These are phyloP conservation scores for Salix brachista DNA, from an alignment of 345 rosid genomes.

Conservation along the genomic window DNA sequence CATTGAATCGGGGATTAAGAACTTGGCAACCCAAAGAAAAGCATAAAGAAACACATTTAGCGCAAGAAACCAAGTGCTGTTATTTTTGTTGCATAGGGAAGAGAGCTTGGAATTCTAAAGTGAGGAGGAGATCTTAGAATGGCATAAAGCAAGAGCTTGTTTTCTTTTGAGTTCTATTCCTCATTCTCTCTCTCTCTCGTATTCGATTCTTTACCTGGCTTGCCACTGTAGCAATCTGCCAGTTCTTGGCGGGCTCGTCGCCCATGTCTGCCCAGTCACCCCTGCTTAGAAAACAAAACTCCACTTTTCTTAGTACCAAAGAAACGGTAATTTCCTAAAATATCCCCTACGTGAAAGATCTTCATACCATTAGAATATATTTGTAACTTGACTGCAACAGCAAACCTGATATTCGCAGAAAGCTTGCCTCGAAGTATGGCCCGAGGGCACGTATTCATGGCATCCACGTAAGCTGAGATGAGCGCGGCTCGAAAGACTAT, in stretches of 20 bases:
- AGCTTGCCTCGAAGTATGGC: slow-evolving; percentile 22
- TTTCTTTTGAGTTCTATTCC: slow-evolving; percentile 28
- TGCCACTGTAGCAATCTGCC: slow-evolving; percentile 15
- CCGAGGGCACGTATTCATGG: slow-evolving; percentile 5
- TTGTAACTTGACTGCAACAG: neutral
- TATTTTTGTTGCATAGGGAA: slow-evolving; percentile 40
- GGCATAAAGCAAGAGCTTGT: slow-evolving; percentile 26
- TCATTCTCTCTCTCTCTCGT: neutral
- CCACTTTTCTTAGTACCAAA: slow-evolving; percentile 17
- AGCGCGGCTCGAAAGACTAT: neutral
- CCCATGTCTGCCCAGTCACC: slow-evolving; percentile 9
- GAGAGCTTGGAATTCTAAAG: slow-evolving; percentile 53
- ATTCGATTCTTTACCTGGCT: slow-evolving; percentile 18
- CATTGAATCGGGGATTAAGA: slow-evolving; percentile 33
- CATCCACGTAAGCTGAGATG: slow-evolving; percentile 12
- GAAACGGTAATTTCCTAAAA: neutral
- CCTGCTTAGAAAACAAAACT: slow-evolving; percentile 7
- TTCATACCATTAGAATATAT: neutral
- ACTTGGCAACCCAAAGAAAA: slow-evolving; percentile 32
- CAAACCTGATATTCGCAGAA: slow-evolving; percentile 16
- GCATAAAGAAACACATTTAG: slow-evolving; percentile 45
- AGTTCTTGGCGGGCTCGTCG: slow-evolving; percentile 5
- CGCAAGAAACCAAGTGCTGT: slow-evolving; percentile 45
- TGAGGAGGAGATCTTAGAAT: slow-evolving; percentile 15
- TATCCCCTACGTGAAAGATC: neutral